phyloP scores from a whole-genome alignment of 73 alveolate genomes.

The Paramecium tetraurelia region DNA sequence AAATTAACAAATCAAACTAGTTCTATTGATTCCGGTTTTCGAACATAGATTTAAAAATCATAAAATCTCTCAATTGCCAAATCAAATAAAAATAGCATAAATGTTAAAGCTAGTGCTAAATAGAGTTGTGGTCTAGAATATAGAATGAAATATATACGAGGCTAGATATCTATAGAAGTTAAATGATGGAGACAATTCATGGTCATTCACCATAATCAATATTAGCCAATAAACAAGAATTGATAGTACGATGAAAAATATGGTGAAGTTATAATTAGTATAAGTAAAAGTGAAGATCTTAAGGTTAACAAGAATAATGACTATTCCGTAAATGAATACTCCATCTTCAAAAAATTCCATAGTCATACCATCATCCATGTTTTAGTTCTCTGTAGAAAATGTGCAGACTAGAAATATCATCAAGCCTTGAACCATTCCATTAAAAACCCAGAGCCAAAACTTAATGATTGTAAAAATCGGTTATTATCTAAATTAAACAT shows the following conservation, averaged over 20 bases:
- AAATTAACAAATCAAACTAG: not conserved
- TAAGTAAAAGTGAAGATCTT: conserved; percentile 40
- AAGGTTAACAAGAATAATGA: conserved; percentile 18
- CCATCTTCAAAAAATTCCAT: conserved; percentile 26
- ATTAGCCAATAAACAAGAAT: conserved; percentile 17
- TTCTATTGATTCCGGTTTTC: conserved; percentile 9
- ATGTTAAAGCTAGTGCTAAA: not conserved
- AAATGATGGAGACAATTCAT: not conserved
- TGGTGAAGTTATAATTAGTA: conserved; percentile 36
- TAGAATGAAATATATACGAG: not conserved
- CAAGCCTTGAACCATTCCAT: conserved; percentile 52
- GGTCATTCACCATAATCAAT: not conserved
- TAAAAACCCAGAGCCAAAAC: conserved; percentile 59
- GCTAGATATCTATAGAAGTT: not conserved
- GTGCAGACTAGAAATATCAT: not conserved
- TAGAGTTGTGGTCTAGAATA: not conserved
- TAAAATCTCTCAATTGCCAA: conserved; percentile 5
- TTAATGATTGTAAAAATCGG: conserved; percentile 35
- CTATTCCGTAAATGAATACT: not conserved
- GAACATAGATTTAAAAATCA: not conserved
- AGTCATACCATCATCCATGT: conserved; percentile 14
- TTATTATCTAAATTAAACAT: conserved; percentile 33
- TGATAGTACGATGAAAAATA: not conserved
- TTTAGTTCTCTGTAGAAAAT: not conserved
- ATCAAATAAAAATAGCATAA: conserved; percentile 3